Conservation (phyloP, 2,329 filamentous ascomycete species). For the Sporothrix globosa region DNA sequence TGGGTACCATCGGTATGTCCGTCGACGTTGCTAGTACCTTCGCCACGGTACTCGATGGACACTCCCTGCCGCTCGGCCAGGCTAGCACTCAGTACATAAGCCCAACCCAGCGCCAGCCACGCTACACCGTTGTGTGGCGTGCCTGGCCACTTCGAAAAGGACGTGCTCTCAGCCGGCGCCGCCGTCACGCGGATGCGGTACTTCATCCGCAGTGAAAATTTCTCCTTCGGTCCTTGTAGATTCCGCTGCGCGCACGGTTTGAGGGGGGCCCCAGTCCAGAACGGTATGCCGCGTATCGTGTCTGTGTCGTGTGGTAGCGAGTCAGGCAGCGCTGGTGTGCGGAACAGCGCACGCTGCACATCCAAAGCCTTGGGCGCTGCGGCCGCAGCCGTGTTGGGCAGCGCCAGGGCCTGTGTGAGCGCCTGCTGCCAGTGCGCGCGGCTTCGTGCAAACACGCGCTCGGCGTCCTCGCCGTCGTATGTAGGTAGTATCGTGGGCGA, state of each 20-base stretch:
- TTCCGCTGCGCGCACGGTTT: neutral
- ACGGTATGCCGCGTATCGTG: neutral
- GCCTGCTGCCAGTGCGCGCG: slow-evolving; percentile 7
- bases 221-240: neutral
- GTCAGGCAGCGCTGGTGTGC: slow-evolving; percentile 4
- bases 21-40: neutral
- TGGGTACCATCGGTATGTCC: too few relatives aligned
- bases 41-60: neutral
- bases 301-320: neutral
- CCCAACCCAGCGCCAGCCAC: slow-evolving; percentile 30
- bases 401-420: neutral
- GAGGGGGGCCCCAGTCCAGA: neutral
- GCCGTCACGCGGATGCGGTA: neutral
- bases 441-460: slow-evolving; percentile 15
- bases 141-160: slow-evolving; percentile 25
- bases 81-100: slow-evolving; percentile 31
- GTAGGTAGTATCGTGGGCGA: too few relatives aligned
- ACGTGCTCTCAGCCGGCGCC: neutral
- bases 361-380: neutral
- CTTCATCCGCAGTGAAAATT: neutral
- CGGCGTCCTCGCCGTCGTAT: slow-evolving; percentile 8
- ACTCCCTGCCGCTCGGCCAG: slow-evolving; percentile 32
- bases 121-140: slow-evolving; percentile 33
- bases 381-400: slow-evolving; percentile 1
- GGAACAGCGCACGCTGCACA: neutral